Base-by-base conservation (phyloP, 1,284 basidiomycete species). In the Ustilago cynodontis region DNA sequence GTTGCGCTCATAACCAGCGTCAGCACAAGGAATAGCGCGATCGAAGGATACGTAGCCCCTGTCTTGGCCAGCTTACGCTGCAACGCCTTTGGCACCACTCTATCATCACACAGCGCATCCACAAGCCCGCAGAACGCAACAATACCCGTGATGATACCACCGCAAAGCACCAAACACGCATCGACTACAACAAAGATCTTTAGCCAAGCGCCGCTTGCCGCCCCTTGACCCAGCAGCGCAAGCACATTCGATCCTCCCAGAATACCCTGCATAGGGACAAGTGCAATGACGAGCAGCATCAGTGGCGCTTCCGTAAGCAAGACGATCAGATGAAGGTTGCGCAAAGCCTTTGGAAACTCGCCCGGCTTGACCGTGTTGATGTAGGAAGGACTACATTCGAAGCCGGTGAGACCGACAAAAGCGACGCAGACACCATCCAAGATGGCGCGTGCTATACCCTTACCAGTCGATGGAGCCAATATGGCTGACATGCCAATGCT, bases 1-100 rank as follows among this genome's bases (percentile, higher is more conserved):
- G 88, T 90, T 0, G 89, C 89, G 79, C 91, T 93, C 16, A 93
- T 83, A 14, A 89, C 78, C 10, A 88, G 86, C 53, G 89, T 88
- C 45, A 92, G 88, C 2, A 80, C 83, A 26, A 88, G 84, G 69
- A 92, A 92, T 5, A 87, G 87, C 1, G 89, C 47, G 4, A 91
- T 87, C 0, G 90, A 88, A 6, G 91, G 78, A 73, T 89, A 90
- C 0, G 89, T 88, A 0, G 91, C 88, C 16, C 88, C 87, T 0
- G 90, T 91, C 35, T 56, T 60, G 0, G 90, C 90, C 1, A 92
- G 79, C 1, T 85, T 77, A 4, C 81, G 82, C 6, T 90, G 86
- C 77, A 92, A 90, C 8, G 88, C 14, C 33, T 81, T 84, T 0
- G 92, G 92, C 14, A 93, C 81, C 26, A 91, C 88, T 26, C 89